Percentiles rank a stretch among this genome's conserved stretches.
Evolutionary conservation across 148 eudicot species (phyloP).

Genomic region (Cornus kousa): DNA sequence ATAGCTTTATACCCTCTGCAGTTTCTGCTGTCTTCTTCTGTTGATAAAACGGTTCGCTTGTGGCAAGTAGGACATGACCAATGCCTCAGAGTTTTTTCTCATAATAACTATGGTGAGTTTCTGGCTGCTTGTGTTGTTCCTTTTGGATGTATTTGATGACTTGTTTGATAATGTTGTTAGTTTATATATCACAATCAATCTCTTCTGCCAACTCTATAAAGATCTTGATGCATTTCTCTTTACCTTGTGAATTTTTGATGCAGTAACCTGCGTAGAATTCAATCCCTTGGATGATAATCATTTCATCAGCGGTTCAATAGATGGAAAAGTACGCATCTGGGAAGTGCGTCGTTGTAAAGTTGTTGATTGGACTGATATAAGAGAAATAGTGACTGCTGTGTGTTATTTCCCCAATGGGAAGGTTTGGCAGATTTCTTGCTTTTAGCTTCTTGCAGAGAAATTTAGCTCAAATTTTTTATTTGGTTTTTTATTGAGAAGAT

Average conservation of each 20-base stretch:
- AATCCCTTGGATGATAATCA: conserved; percentile 65
- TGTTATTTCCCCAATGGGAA: conserved; percentile 82
- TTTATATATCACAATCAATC: not conserved
- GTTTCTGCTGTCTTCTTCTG: conserved; percentile 74
- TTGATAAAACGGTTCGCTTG: conserved; percentile 81
- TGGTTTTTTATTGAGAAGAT: not conserved
- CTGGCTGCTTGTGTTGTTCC: conserved; percentile 4
- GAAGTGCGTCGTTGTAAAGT: conserved; percentile 56
- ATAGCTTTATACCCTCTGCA: conserved; percentile 25
- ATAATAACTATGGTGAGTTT: conserved; percentile 72
- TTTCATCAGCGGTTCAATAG: conserved; percentile 92
- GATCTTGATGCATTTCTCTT: conserved; percentile 2
- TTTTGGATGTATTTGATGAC: not conserved
- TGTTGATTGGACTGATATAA: conserved; percentile 78
- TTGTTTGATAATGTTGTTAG: not conserved
- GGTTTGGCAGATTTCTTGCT: conserved; percentile 36
- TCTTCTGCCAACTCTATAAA: not conserved
- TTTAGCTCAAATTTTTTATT: not conserved
- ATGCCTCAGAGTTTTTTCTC: conserved; percentile 62
- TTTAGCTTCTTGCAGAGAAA: not conserved
- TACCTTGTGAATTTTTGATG: conserved; percentile 21
- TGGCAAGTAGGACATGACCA: conserved; percentile 65
- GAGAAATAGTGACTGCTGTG: conserved; percentile 87
- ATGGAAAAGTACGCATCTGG: conserved; percentile 93
- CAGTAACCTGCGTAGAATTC: conserved; percentile 87